Evolutionary conservation across 352 stramenopile genomes (phyloP).

Genomic region (Globisporangium okanoganense): DNA sequence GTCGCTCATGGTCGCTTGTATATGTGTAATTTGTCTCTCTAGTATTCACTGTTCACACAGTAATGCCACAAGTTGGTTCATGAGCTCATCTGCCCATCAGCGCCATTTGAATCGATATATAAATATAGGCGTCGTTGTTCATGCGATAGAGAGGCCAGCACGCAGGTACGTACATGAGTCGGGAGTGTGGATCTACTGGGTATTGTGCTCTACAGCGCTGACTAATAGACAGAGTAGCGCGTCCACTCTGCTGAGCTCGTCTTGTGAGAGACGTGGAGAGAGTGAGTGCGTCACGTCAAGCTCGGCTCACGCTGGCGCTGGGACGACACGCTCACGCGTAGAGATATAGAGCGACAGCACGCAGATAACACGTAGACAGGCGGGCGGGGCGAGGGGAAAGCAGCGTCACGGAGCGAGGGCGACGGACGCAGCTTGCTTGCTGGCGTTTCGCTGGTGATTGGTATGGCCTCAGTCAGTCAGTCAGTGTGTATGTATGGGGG

Average conservation of each 20-base stretch:
- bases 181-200: neutral
- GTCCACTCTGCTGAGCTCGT: neutral
- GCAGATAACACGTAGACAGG: neutral
- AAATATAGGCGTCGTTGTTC: neutral
- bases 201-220: neutral
- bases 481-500: constrained; percentile 9
- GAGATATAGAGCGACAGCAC: neutral
- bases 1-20: constrained; percentile 27
- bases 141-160: neutral
- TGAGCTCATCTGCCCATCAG: neutral
- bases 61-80: neutral
- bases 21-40: neutral
- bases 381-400: neutral
- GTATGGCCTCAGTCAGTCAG: constrained; percentile 5
- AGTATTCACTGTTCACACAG: neutral
- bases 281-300: neutral
- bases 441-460: constrained; percentile 9
- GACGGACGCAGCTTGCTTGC: neutral
- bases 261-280: neutral
- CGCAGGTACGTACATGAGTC: neutral
- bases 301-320: neutral
- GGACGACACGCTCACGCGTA: neutral
- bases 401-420: neutral
- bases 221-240: neutral
- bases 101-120: neutral